These are phyloP conservation scores for Aspergillus viridinutans DNA, from an alignment of 2,329 filamentous ascomycete species.

Conservation along the genomic window DNA sequence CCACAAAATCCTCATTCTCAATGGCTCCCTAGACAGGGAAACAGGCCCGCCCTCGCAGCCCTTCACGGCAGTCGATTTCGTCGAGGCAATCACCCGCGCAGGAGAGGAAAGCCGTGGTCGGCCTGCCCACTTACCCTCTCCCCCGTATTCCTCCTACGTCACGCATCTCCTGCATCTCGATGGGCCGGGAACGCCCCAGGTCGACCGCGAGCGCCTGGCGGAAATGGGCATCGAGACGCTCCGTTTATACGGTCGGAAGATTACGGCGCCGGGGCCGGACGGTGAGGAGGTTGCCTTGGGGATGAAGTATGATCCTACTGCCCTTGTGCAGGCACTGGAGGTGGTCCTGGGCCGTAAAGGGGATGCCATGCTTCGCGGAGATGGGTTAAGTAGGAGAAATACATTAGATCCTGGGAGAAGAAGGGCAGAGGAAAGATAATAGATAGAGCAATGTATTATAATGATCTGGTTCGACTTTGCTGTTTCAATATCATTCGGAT, in stretches of 20 bases:
- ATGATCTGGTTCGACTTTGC: not conserved
- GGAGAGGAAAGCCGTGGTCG: slow-evolving; percentile 63
- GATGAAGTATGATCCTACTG: slow-evolving; percentile 70
- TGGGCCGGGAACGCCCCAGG: slow-evolving; percentile 62
- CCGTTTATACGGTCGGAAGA: slow-evolving; percentile 67
- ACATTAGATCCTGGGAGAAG: slow-evolving; percentile 44
- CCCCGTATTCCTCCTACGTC: slow-evolving; percentile 65
- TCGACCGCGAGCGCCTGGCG: slow-evolving; percentile 62
- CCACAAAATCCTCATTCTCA: slow-evolving; percentile 78
- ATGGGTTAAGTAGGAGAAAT: slow-evolving; percentile 53
- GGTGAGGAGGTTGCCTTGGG: slow-evolving; percentile 49
- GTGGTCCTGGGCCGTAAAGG: slow-evolving; percentile 65
- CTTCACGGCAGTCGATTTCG: slow-evolving; percentile 75
- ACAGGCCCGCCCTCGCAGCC: slow-evolving; percentile 65
- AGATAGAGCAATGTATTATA: not conserved
- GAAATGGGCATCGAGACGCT: slow-evolving; percentile 72
- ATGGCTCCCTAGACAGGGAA: slow-evolving; percentile 79
- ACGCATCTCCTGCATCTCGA: slow-evolving; percentile 81
- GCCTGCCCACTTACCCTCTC: slow-evolving; percentile 11
- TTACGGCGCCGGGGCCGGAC: slow-evolving; percentile 28
- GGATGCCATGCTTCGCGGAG: slow-evolving; percentile 46
- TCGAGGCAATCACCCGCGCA: slow-evolving; percentile 72
- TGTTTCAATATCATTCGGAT: not conserved
- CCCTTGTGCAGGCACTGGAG: slow-evolving; percentile 69
- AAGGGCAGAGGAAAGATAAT: slow-evolving; percentile 9